These are phyloP conservation scores for Cryptococcus wingfieldii DNA, from an alignment of 1,284 basidiomycete species.

Conservation along the genomic window DNA sequence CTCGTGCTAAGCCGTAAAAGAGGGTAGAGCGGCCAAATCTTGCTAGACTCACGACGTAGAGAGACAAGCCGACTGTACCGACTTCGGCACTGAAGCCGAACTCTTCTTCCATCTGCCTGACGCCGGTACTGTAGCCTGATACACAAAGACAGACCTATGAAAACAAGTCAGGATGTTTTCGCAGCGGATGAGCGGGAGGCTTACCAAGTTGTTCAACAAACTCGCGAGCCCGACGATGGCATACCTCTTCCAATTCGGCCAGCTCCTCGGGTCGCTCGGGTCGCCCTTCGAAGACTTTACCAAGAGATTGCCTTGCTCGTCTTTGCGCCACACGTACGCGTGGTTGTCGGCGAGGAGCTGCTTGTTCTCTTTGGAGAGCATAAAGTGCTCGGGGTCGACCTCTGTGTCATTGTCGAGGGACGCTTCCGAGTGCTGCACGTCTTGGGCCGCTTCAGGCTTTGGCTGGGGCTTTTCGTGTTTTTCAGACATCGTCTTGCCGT, in stretches of 20 bases:
- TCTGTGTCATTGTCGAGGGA: not conserved
- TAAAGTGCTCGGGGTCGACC: not conserved
- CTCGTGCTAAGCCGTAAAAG: no score
- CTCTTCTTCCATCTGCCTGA: conserved; percentile 25
- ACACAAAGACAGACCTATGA: conserved; percentile 28
- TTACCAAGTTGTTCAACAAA: conserved; percentile 28
- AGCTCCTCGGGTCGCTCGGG: conserved; percentile 22
- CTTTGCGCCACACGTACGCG: conserved; percentile 16
- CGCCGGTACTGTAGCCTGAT: conserved; percentile 33
- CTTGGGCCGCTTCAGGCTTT: not conserved
- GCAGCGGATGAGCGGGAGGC: not conserved
- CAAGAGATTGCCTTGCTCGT: conserved; percentile 22
- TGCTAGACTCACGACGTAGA: conserved; percentile 24
- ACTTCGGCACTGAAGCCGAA: conserved; percentile 29
- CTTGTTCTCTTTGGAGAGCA: conserved; percentile 6
- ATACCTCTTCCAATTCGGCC: conserved; percentile 32
- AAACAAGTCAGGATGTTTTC: not conserved
- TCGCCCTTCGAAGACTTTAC: conserved; percentile 17
- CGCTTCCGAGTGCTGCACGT: not conserved
- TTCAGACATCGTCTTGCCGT: not conserved
- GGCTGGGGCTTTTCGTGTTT: not conserved
- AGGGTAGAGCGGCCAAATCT: not conserved
- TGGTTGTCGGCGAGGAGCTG: conserved; percentile 7
- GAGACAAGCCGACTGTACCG: conserved; percentile 26
- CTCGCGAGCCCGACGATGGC: conserved; percentile 22